Evolutionary conservation across 495 filamentous ascomycete species (phyloP), one percentile per base, ranked within the genome.

Genomic region (Pyrenopolyporus hunteri): DNA sequence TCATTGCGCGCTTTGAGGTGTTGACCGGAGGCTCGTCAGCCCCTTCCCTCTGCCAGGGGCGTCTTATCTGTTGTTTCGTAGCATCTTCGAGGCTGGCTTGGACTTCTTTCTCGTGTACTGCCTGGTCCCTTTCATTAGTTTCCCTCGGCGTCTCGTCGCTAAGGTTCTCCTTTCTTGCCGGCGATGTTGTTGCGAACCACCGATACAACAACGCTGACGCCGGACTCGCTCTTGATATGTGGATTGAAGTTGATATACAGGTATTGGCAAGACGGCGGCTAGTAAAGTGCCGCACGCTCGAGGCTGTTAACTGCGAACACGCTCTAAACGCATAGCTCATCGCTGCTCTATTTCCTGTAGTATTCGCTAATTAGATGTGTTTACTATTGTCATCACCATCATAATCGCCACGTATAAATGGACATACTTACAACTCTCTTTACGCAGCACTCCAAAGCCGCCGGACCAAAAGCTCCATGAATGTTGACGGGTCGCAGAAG

Each of bases 1-100:
- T 73, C 70, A 44, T 70, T 57, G 26, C 31, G 26, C 63, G 65
- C 19, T 63, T 66, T 0, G 65, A 10, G 6, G 79, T 71, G 57
- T 77, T 73, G 1, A 83, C 83, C 2, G 84, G 81, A 1, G 83
- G 80, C 39, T 76, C 70, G 60, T 88, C 82, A 16, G 81, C 80
- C 17, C 85, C 85, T 59, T 90, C 81, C 29, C 88, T 80, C 65
- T 88, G 86, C 89, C 89, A 90, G 66, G 89, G 89, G 11, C 77
- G 72, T 46, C 74, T 68, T 19, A 77, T 71, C 40, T 64, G 70
- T 26, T 63, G 51, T 20, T 64, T 69, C 2, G 60, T 70, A 26
- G 67, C 67, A 48, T 72, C 57, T 55, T 65, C 73, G 59, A 57
- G 70, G 44, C 50, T 73, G 49, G 17, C 69, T 22, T 57, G 57